A percentile compares a stretch with the other conserved stretches of the same genome.
These are phyloP conservation scores for Solanum chiquidenum DNA, from an alignment of 257 asterid genomes.

Conservation along the genomic window DNA sequence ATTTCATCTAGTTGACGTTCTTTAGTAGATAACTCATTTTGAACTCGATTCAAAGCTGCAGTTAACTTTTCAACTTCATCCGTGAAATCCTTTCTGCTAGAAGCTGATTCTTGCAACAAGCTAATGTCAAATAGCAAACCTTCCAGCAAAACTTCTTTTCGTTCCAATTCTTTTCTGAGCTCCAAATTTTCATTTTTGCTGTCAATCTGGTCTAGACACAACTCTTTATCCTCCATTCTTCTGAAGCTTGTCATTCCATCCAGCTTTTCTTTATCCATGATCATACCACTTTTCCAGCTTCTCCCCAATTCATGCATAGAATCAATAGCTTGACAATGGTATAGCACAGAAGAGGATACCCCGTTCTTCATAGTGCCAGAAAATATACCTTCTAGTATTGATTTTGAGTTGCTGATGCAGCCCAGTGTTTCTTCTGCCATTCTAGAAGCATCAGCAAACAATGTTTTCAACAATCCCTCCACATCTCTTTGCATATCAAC, in stretches of 20 bases:
- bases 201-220: conserved; percentile 19
- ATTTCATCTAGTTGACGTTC: conserved; percentile 37
- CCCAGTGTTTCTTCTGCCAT: conserved; percentile 33
- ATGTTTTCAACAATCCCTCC: conserved; percentile 29
- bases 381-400: conserved; percentile 36
- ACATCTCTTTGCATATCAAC: conserved; percentile 37
- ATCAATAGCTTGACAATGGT: conserved; percentile 31
- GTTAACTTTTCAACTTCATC: conserved; percentile 57
- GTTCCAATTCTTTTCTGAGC: conserved; percentile 55
- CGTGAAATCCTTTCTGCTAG: conserved; percentile 55
- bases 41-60: conserved; percentile 38
- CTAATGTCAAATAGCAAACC: conserved; percentile 82
- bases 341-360: conserved; percentile 32
- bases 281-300: neutral
- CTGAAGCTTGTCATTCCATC: neutral
- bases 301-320: conserved; percentile 13
- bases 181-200: conserved; percentile 20
- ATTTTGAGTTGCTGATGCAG: conserved; percentile 34
- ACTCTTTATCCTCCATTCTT: conserved; percentile 17
- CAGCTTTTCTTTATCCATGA: neutral
- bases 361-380: conserved; percentile 35
- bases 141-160: conserved; percentile 50
- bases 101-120: conserved; percentile 81
- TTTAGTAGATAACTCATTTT: conserved; percentile 48
- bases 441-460: conserved; percentile 28